These are phyloP conservation scores for Leishmania lainsoni DNA, from an alignment of 208 protist genomes.

Conservation along the genomic window DNA sequence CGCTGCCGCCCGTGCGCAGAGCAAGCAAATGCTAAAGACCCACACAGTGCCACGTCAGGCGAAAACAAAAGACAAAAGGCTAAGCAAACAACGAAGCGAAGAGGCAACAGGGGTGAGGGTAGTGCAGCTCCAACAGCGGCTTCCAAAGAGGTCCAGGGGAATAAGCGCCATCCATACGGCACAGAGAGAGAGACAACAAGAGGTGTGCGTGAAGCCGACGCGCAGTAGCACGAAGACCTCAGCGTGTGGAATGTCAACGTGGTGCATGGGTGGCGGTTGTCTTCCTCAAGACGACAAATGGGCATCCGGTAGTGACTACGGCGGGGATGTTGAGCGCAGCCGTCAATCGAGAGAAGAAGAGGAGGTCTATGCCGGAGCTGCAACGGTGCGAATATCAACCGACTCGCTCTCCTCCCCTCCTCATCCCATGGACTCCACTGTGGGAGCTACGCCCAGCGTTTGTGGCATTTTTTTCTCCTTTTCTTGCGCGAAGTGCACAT, in stretches of 20 bases:
- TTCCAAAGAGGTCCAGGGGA: background rate
- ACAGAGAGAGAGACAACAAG: constrained; percentile 3
- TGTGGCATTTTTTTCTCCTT: background rate
- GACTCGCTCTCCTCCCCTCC: background rate
- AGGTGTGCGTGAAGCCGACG: background rate
- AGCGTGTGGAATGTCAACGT: background rate
- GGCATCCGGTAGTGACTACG: background rate
- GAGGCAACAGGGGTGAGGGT: background rate
- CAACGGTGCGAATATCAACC: background rate
- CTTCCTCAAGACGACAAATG: background rate
- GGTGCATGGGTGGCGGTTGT: background rate
- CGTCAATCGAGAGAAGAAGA: background rate
- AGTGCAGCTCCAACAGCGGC: background rate
- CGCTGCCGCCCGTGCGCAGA: background rate
- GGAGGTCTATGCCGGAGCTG: background rate
- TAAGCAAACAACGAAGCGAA: background rate
- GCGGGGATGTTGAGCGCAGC: background rate
- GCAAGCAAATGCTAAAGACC: background rate
- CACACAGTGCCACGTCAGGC: background rate
- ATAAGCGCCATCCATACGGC: background rate
- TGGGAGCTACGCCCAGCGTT: background rate
- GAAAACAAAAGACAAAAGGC: background rate
- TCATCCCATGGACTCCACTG: background rate
- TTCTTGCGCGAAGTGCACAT: background rate
- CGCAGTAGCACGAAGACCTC: background rate